Conservation (phyloP, 2,329 filamentous ascomycete species). For the Aureobasidium mangrovei region DNA sequence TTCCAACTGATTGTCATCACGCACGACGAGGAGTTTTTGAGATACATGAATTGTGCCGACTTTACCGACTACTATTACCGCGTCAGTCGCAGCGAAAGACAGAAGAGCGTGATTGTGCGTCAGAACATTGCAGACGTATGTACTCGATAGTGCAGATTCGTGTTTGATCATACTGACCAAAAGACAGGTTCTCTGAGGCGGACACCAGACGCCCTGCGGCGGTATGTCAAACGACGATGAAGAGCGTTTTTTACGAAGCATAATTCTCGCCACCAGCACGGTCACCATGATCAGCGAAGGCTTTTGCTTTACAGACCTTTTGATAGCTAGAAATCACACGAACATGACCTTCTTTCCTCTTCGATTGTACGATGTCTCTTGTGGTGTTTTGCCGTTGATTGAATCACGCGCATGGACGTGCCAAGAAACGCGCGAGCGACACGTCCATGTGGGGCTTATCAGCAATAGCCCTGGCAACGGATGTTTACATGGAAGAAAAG, state of each 20-base stretch:
- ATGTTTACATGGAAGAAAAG: slow-evolving; percentile 4
- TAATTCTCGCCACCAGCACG: no score
- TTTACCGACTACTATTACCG: slow-evolving; percentile 90
- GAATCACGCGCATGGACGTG: not conserved
- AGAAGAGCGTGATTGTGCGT: slow-evolving; percentile 79
- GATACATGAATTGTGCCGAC: slow-evolving; percentile 87
- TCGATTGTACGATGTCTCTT: no score
- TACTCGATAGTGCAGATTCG: not conserved
- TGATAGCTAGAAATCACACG: no score
- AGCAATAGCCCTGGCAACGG: slow-evolving; percentile 2
- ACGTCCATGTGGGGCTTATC: not conserved
- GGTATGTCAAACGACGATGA: no score
- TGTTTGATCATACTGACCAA: not conserved
- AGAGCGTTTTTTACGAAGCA: no score
- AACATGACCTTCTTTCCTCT: no score
- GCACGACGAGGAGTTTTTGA: slow-evolving; percentile 92
- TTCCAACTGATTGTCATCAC: slow-evolving; percentile 99
- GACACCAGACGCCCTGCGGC: not conserved
- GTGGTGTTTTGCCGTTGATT: not conserved
- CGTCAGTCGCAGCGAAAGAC: slow-evolving; percentile 70
- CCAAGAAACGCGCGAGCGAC: not conserved
- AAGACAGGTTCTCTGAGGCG: not conserved
- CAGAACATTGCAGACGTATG: slow-evolving; percentile 36
- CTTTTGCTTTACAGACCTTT: no score
- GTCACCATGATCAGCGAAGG: no score